Percentiles rank a stretch among this genome's conserved stretches.
These are phyloP conservation scores for Penicillium nordicum DNA, from an alignment of 2,329 filamentous ascomycete species.

Conservation along the genomic window DNA sequence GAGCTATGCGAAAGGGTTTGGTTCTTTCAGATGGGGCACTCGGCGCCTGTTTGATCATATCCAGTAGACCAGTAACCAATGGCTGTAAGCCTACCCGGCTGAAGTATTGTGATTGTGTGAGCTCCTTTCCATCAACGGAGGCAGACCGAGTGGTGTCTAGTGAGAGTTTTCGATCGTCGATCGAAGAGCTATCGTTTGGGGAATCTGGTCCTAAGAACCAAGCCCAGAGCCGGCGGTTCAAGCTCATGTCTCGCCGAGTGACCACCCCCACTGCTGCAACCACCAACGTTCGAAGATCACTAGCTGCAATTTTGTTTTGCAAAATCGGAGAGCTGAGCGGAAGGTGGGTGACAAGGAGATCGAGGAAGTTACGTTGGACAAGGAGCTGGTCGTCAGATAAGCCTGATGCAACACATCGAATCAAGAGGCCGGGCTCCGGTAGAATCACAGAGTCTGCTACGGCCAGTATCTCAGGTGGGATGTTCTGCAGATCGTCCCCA, in stretches of 20 bases:
- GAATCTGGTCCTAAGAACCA: constrained; percentile 85
- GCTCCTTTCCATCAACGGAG: constrained; percentile 40
- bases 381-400: constrained; percentile 82
- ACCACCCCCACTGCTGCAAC: constrained; percentile 84
- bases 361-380: constrained; percentile 90
- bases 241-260: constrained; percentile 86
- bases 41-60: constrained; percentile 64
- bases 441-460: constrained; percentile 51
- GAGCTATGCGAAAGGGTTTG: constrained; percentile 82
- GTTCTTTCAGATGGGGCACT: constrained; percentile 65
- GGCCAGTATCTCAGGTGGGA: constrained; percentile 30
- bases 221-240: constrained; percentile 91
- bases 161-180: constrained; percentile 28
- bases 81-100: constrained; percentile 71
- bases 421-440: constrained; percentile 84
- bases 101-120: constrained; percentile 75
- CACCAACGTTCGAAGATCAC: constrained; percentile 77
- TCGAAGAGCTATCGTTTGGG: constrained; percentile 33
- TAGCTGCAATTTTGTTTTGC: constrained; percentile 66
- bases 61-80: constrained; percentile 69
- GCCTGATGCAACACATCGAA: constrained; percentile 89
- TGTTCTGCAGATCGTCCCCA: constrained; percentile 25
- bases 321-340: constrained; percentile 80
- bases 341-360: constrained; percentile 84
- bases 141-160: constrained; percentile 28